These are phyloP conservation scores for Lyophyllum atratum DNA, from an alignment of 768 basidiomycete species.

Conservation along the genomic window DNA sequence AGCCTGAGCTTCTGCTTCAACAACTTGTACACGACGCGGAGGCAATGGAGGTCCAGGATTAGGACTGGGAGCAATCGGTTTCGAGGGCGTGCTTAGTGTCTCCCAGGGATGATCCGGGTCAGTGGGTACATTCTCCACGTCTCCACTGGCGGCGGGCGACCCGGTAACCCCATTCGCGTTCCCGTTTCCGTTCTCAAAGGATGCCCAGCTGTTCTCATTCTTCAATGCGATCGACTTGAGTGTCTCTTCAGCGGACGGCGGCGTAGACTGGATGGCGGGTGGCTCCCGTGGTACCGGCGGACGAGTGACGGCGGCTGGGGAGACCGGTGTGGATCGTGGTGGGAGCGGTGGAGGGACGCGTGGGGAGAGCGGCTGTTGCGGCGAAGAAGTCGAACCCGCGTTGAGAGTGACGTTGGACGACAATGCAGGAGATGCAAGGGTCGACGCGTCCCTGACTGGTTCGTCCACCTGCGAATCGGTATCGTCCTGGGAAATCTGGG, in stretches of 20 bases:
- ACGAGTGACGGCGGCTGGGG: constrained; percentile 26
- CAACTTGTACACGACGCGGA: constrained; percentile 17
- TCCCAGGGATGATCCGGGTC: constrained; percentile 3
- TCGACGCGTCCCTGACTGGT: background rate
- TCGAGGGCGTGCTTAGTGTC: background rate
- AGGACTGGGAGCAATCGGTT: constrained; percentile 2
- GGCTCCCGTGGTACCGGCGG: constrained; percentile 29
- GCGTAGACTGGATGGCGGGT: constrained; percentile 21
- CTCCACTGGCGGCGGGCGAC: background rate
- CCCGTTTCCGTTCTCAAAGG: constrained; percentile 12
- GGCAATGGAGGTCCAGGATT: constrained; percentile 22
- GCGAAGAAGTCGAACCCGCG: constrained; percentile 11
- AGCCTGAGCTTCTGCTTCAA: constrained; percentile 1
- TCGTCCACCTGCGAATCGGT: constrained; percentile 5
- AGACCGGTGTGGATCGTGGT: constrained; percentile 36
- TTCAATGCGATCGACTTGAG: constrained; percentile 58
- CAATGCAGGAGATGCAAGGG: constrained; percentile 3
- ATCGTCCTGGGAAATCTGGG: constrained; percentile 10
- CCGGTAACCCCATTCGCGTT: constrained; percentile 1
- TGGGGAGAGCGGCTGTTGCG: constrained; percentile 43
- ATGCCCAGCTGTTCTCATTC: constrained; percentile 36
- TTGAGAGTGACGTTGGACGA: background rate
- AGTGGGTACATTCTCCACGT: background rate
- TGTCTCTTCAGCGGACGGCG: constrained; percentile 46
- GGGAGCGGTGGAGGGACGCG: constrained; percentile 50